Conservation (phyloP, 2,329 filamentous ascomycete genomes). For the Gnomoniopsis smithogilvyi region DNA sequence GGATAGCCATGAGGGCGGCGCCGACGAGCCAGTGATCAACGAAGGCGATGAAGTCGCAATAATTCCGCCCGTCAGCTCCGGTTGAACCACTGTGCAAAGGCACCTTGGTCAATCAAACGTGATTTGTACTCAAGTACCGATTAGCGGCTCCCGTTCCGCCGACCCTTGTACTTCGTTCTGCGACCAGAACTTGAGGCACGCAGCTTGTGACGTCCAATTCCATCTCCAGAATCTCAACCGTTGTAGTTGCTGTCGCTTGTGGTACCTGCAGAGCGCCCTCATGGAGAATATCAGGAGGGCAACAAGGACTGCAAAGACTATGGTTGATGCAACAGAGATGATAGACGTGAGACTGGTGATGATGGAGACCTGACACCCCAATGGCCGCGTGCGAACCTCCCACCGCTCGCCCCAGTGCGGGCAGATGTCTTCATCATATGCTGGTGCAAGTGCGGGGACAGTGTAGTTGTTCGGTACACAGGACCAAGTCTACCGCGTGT, state of each 20-base stretch:
- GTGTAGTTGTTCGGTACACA: conserved; percentile 50
- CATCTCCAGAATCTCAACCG: conserved; percentile 23
- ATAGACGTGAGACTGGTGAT: conserved; percentile 36
- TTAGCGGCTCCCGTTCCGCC: conserved; percentile 21
- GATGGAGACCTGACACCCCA: conserved; percentile 40
- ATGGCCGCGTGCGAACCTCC: conserved; percentile 36
- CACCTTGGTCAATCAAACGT: neutral
- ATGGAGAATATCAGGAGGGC: conserved; percentile 19
- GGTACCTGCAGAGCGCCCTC: conserved; percentile 13
- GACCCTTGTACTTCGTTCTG: neutral
- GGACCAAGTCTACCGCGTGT: conserved; percentile 41
- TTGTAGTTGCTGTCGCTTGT: conserved; percentile 13
- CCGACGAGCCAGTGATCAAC: conserved; percentile 50
- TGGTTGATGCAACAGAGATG: conserved; percentile 30
- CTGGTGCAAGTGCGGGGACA: conserved; percentile 47
- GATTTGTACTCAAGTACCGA: conserved; percentile 17
- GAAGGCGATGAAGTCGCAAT: conserved; percentile 82
- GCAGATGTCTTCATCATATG: conserved; percentile 47
- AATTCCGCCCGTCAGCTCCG: conserved; percentile 85
- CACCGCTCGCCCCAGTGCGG: conserved; percentile 47
- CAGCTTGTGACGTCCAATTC: conserved; percentile 3
- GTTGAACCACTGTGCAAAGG: conserved; percentile 41
- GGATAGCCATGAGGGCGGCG: conserved; percentile 37
- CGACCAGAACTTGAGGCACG: neutral
- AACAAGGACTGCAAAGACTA: conserved; percentile 24